Evolutionary conservation across 1,139 yeast species (phyloP).

Genomic region (Candida mesenterica): DNA sequence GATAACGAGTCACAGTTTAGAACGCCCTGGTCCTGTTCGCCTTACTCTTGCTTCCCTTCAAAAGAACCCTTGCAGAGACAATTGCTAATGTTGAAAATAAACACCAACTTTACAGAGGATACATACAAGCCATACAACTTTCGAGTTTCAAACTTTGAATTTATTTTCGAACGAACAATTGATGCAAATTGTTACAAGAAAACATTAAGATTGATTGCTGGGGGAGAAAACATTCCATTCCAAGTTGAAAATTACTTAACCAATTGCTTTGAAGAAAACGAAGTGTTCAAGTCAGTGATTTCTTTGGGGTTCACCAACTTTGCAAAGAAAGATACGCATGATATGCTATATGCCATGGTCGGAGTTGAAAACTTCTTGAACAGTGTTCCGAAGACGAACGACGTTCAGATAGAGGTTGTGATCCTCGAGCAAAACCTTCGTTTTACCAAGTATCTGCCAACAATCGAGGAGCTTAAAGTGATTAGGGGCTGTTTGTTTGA

Average conservation of each 20-base stretch:
- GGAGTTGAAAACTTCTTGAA: conserved; percentile 2
- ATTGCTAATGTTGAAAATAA: too few relatives aligned
- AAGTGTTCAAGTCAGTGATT: not conserved
- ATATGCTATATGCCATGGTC: conserved; percentile 1
- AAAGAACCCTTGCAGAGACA: too few relatives aligned
- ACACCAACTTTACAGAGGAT: too few relatives aligned
- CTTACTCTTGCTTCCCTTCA: too few relatives aligned
- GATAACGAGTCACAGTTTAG: too few relatives aligned
- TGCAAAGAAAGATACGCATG: conserved; percentile 3
- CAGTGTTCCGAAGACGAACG: not conserved
- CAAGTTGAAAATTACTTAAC: conserved; percentile 1
- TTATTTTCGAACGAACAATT: too few relatives aligned
- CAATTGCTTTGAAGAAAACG: not conserved
- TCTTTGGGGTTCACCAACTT: conserved; percentile 2
- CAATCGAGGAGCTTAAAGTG: not conserved
- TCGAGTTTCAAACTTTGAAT: too few relatives aligned
- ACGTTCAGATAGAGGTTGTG: conserved; percentile 1
- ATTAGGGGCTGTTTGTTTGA: too few relatives aligned
- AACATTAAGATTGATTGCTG: too few relatives aligned
- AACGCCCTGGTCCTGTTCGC: too few relatives aligned
- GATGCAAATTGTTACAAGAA: too few relatives aligned
- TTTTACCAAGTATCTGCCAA: conserved; percentile 1
- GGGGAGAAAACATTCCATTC: conserved; percentile 3
- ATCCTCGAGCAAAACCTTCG: conserved; percentile 2
- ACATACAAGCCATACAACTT: too few relatives aligned